Evolutionary conservation across 192 early-diverging fungal genomes (phyloP).

Genomic region (Mortierella claussenii): DNA sequence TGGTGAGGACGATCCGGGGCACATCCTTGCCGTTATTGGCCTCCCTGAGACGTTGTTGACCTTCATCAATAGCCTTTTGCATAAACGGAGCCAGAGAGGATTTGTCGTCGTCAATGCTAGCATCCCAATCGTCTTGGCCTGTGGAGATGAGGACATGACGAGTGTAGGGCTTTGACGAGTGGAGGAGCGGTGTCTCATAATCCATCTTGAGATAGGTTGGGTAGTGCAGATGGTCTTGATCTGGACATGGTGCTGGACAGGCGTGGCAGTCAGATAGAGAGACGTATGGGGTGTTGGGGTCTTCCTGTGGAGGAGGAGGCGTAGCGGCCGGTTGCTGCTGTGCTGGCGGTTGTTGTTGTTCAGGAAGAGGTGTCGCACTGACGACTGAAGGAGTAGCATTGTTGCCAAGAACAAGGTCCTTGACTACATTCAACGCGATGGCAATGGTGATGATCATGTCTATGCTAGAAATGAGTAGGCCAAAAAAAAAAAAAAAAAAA

Average conservation of each 20-base stretch:
- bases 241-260: constrained; percentile 59
- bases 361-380: not conserved
- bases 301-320: constrained; percentile 6
- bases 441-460: constrained; percentile 51
- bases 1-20: constrained; percentile 61
- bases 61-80: constrained; percentile 39
- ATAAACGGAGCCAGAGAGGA: constrained; percentile 56
- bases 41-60: constrained; percentile 14
- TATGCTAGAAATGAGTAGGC: not conserved
- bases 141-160: constrained; percentile 69
- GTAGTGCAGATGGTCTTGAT: constrained; percentile 54
- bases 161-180: constrained; percentile 63
- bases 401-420: constrained; percentile 24
- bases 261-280: constrained; percentile 45
- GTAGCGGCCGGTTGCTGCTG: not conserved
- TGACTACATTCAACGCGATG: constrained; percentile 33
- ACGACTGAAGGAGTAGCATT: not conserved
- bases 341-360: constrained; percentile 6
- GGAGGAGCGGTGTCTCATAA: constrained; percentile 48
- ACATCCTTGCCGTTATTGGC: constrained; percentile 25
- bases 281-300: constrained; percentile 41
- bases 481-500: not conserved
- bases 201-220: constrained; percentile 67
- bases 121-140: constrained; percentile 59
- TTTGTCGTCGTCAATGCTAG: constrained; percentile 61